Conservation (phyloP, 768 basidiomycete species). For the Chalciporus sphaerocephalus region DNA sequence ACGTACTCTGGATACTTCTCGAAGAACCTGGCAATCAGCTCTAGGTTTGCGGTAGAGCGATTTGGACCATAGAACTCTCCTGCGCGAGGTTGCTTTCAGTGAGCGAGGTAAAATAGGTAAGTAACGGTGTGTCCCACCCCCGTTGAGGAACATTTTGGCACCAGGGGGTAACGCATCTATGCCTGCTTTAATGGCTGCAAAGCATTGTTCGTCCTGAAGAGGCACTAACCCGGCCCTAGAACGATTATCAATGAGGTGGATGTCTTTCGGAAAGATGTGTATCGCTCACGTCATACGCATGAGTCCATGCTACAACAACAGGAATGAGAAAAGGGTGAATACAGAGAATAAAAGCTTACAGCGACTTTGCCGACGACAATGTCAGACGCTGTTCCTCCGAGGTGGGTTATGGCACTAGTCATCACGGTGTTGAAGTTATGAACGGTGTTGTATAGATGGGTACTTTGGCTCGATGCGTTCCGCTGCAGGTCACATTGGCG, state of each 20-base stretch:
- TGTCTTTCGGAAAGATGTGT: no score
- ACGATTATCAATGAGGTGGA: no score
- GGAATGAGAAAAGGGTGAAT: background rate
- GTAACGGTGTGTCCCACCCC: no score
- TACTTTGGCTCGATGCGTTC: no score
- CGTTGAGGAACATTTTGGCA: conserved; percentile 46
- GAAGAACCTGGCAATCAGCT: conserved; percentile 48
- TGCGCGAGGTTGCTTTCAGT: no score
- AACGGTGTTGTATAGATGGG: no score
- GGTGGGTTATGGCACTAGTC: conserved; percentile 27
- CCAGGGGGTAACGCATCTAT: conserved; percentile 40
- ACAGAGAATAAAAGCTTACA: conserved; percentile 19
- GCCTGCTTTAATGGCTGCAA: conserved; percentile 55
- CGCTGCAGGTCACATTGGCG: no score
- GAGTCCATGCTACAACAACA: conserved; percentile 39
- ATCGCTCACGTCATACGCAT: conserved; percentile 52
- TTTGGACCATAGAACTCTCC: conserved; percentile 57
- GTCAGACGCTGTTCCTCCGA: conserved; percentile 37
- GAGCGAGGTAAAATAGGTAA: no score
- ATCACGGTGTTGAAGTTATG: no score
- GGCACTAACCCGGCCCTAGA: conserved; percentile 41
- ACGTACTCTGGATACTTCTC: conserved; percentile 35
- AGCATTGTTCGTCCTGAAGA: conserved; percentile 52
- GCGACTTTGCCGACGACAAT: conserved; percentile 36
- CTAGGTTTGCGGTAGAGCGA: conserved; percentile 39